Percentiles rank a stretch among this genome's conserved stretches.
These are phyloP conservation scores for Sarocladium brachiariae DNA, from an alignment of 2,329 filamentous ascomycete genomes.

Conservation along the genomic window DNA sequence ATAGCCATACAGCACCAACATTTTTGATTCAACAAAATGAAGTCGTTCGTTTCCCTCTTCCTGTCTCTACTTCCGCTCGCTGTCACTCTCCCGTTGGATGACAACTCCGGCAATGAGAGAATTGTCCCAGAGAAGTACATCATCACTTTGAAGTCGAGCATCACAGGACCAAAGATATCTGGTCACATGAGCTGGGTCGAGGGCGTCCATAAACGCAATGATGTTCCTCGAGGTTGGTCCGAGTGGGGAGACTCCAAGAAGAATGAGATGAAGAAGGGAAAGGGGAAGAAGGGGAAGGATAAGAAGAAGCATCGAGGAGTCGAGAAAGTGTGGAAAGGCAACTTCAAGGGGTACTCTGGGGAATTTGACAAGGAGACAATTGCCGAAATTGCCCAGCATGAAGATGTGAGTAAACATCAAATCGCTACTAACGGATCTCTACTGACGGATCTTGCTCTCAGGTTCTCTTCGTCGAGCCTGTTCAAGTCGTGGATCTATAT, in stretches of 20 bases:
- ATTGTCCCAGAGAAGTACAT: constrained; percentile 38
- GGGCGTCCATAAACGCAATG: constrained; percentile 47
- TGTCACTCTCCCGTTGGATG: background rate
- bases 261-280: background rate
- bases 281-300: background rate
- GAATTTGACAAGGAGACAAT: constrained; percentile 28
- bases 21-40: background rate
- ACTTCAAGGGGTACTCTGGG: constrained; percentile 36
- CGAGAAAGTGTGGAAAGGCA: constrained; percentile 22
- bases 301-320: constrained; percentile 17
- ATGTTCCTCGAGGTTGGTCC: constrained; percentile 35
- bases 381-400: background rate
- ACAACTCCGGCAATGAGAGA: background rate
- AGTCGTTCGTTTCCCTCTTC: background rate
- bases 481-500: constrained; percentile 21
- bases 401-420: background rate
- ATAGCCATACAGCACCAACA: background rate
- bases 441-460: constrained; percentile 12
- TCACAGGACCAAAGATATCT: constrained; percentile 33
- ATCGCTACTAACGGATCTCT: background rate
- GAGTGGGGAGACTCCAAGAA: background rate
- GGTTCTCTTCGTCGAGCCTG: constrained; percentile 27
- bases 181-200: constrained; percentile 42
- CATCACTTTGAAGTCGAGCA: constrained; percentile 47
- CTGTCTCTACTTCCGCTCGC: background rate